Base-by-base conservation (phyloP, 2,329 filamentous ascomycete genomes). In the Penicillium sp. region DNA sequence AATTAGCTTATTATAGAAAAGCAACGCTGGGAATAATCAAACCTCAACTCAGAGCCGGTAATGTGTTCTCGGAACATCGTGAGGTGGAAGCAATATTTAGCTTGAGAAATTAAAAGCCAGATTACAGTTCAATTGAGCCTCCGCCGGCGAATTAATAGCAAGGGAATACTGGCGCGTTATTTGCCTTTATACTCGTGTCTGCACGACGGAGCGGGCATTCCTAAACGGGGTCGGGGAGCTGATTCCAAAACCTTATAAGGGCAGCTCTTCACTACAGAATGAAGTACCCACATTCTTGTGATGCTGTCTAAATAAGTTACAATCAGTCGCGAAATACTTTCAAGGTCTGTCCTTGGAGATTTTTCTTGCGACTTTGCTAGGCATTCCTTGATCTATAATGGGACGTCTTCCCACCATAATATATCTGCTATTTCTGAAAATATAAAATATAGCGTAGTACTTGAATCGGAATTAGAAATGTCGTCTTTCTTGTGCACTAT, bases 191-290 rank as follows among this genome's bases (percentile, higher is more conserved):
- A 51, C 36, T 43, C 14, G 19, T 36, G 35, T 40, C 31, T 26
- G 40, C 52, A 28, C 35, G 33, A 44, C 36, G 14, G 28, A 28
- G 53, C 53, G 53, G 53, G 33, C 47, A 45, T 55, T 55, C 53
- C 47, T 51, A 55, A 55, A 38, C 30, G 47, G 53, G 53, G 53
- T 55, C 53, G 47, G 53, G 33, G 19, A 12, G 9, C 3, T n/a
- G 16, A 30, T 45, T 50, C 12, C 19, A 55, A 17, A 31, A 31
- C 22, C 33, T 26, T 45, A 33, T 44, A 16, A 36, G 17, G 10
- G 51, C 30, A 53, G 25, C 30, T 50, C 44, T 36, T 49, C 9
- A 10, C 44, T 30, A 12, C n/a, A 11, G 30, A 9, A 30, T 30
- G 30, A 22, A 53, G 31, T 33, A 25, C 31, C 25, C 10, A 49